A percentile compares a stretch with the other conserved stretches of the same genome.
Evolutionary conservation across 169 alveolate species (phyloP).

Genomic region (Plasmodium chabaudi): DNA sequence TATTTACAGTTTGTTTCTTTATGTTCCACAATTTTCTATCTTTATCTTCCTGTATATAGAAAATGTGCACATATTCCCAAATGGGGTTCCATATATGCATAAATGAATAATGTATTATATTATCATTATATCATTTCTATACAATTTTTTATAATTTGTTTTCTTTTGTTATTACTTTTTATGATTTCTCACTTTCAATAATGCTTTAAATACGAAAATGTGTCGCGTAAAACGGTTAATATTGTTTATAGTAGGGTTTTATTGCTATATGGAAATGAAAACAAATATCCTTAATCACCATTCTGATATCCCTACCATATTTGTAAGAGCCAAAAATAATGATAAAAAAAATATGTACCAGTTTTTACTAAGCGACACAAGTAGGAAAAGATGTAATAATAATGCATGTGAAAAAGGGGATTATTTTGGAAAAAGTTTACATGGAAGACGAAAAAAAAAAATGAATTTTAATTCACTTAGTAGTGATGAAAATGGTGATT

Average conservation of each 20-base stretch:
- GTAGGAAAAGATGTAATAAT: background rate
- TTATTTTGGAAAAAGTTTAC: background rate
- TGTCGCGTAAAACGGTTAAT: conserved; percentile 35
- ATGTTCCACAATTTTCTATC: too few relatives aligned
- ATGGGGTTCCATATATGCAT: too few relatives aligned
- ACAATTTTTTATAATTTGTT: too few relatives aligned
- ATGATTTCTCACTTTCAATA: background rate
- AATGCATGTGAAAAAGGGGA: background rate
- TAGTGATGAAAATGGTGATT: background rate
- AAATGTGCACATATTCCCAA: too few relatives aligned
- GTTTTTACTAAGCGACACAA: conserved; percentile 3
- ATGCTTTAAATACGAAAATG: conserved; percentile 34
- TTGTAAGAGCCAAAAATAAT: conserved; percentile 11
- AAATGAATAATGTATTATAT: too few relatives aligned
- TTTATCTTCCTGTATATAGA: too few relatives aligned
- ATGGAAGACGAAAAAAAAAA: conserved; percentile 9
- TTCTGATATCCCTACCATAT: conserved; percentile 12
- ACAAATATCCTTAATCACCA: conserved; percentile 2
- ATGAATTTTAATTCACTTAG: conserved; percentile 6
- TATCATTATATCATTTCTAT: too few relatives aligned
- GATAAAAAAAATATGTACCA: conserved; percentile 11
- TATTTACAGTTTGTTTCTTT: too few relatives aligned
- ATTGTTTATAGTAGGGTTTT: conserved; percentile 29
- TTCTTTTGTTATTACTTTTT: too few relatives aligned
- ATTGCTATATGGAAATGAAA: conserved; percentile 26